Base-by-base conservation (phyloP, 495 filamentous ascomycete species). In the Aspergillus asperescens region DNA sequence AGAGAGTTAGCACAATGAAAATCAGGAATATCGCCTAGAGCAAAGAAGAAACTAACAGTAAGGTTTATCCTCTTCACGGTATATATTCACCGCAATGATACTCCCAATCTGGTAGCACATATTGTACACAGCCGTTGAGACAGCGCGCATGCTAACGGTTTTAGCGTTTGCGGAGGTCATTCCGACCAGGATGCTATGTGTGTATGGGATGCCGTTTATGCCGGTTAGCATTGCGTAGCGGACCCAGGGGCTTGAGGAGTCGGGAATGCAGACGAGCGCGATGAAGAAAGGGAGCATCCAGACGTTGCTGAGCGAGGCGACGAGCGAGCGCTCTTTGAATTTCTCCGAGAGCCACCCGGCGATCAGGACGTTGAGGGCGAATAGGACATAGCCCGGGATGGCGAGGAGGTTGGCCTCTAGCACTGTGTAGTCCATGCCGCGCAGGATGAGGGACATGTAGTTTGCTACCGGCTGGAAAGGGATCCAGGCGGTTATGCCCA, bases 101-200 rank as follows among this genome's bases (percentile, higher is more conserved):
- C 69, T 76, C 4, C 74, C 72, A 18, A 74, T 47, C 35, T 50
- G 47, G 9, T 42, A 34, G 37, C 55, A 62, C 65, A 71, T 66
- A 51, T 77, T 79, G 59, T 28, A 31, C 29, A n/a, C 12, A 35
- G 39, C 39, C 4, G 37, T 40, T 1, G 42, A 46, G 23, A 46
- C 42, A 2, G 42, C 27, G 3, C 42, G 15, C 15, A 31, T 46
- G 7, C 27, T 9, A 5, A 83, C 81, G 0, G 71, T 72, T 29
- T 78, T 78, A 13, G 75, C 71, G 53, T 82, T 80, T 32, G 71
- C 64, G 0, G 73, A 73, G 18, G 75, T 77, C 74, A 76, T 77
- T 5, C 68, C 79, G 0, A 82, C 80, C 43, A 81, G 73, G 27
- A 84, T 80, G 0, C 78, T 73, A 48, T 78, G 77, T 57, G 67